phyloP scores from a whole-genome alignment of 148 eudicot genomes.

The Amaranthus palmeri region DNA sequence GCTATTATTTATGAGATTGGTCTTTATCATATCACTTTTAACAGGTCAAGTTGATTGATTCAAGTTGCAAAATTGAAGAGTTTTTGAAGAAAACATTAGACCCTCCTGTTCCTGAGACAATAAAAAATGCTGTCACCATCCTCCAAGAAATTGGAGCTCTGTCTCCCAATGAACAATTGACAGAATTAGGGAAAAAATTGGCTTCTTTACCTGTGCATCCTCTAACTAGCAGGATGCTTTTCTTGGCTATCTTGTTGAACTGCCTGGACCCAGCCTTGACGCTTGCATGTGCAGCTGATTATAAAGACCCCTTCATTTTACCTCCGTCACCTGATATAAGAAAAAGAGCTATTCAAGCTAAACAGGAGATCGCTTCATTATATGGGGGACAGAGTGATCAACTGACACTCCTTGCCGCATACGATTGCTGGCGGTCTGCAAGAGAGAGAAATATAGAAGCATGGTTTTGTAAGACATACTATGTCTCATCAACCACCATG shows the following conservation, averaged over 20 bases:
- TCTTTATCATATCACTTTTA: constrained; percentile 9
- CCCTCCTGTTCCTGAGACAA: constrained; percentile 76
- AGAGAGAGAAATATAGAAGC: constrained; percentile 53
- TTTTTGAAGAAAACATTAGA: constrained; percentile 79
- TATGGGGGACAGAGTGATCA: constrained; percentile 89
- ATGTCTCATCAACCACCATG: constrained; percentile 65
- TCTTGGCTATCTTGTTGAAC: constrained; percentile 65
- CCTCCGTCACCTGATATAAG: constrained; percentile 69
- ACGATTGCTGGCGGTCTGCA: constrained; percentile 82
- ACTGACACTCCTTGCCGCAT: constrained; percentile 87
- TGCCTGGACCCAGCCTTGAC: constrained; percentile 97
- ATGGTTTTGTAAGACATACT: constrained; percentile 72
- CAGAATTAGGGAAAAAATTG: constrained; percentile 75
- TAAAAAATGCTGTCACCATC: constrained; percentile 67
- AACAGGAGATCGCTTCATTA: constrained; percentile 66
- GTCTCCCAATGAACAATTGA: constrained; percentile 64
- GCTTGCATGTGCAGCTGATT: constrained; percentile 84
- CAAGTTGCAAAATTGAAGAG: constrained; percentile 63
- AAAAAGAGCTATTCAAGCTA: constrained; percentile 65
- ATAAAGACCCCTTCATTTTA: constrained; percentile 72
- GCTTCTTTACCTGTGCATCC: constrained; percentile 93
- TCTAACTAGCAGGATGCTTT: constrained; percentile 80
- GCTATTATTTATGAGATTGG: background rate
- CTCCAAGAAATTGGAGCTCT: constrained; percentile 93
- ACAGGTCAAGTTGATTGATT: constrained; percentile 88